Evolutionary conservation across 805 yeast species (phyloP), one percentile per base, ranked within the genome.

Genomic region (Lachancea sp.): DNA sequence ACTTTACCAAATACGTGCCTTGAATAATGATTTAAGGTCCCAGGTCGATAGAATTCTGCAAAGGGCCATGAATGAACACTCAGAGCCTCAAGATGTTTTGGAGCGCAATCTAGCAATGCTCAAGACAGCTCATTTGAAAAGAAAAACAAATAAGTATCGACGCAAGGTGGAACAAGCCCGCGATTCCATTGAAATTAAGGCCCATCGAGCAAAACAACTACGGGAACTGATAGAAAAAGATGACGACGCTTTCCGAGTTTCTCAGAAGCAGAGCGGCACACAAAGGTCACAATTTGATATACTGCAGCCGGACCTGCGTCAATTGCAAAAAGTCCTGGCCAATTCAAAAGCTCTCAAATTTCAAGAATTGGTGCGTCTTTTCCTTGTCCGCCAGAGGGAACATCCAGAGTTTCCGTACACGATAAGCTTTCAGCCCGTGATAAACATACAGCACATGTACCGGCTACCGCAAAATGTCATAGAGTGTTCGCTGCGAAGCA

Each of bases 321-420:
- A 52, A 43, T 42, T 55, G 8, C 42, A 40, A n/a, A 46, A 38
- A 38, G 51, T 56, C n/a, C 38, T 50, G 15, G 36, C 39, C 11
- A 44, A 15, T 10, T 37, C 50, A 2, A 46, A 45, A 31, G 49
- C 49, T 12, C 26, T 17, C 19, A 51, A 54, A 36, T 40, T 39
- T 20, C 46, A 49, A 15, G 47, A 49, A 15, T 33, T 59, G 20
- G 50, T 48, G 18, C 41, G 49, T 12, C 55, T 60, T 57, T 59
- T 57, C 44, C 46, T 50, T 1, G 45, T 59, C 11, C 49, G 49
- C 6, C 53, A 52, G 32, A 48, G 56, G 13, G 53, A 52, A 20
- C 51, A 59, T 8, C 49, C 48, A 27, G 56, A 55, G 11, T 43
- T 58, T 20, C 58, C 59, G 12, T 60, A 49, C 42, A 48, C 62